phyloP scores from a whole-genome alignment of 257 asterid species.

The Penstemon newberryi region DNA sequence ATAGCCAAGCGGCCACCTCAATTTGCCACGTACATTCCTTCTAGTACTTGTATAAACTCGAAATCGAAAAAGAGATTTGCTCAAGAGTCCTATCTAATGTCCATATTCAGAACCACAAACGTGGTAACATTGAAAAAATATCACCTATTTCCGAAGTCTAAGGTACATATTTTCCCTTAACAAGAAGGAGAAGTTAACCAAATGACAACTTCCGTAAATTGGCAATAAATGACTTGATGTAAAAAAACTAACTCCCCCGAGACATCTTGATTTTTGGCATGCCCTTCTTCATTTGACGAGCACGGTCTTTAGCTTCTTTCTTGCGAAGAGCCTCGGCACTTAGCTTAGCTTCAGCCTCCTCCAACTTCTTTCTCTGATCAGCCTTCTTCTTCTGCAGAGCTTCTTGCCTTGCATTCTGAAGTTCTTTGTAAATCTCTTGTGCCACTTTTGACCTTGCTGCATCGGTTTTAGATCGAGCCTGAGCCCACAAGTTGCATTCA shows the following conservation, averaged over 20 bases:
- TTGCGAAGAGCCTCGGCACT: conserved; percentile 89
- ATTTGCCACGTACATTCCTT: too few relatives aligned
- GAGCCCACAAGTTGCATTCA: conserved; percentile 28
- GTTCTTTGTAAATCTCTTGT: conserved; percentile 80
- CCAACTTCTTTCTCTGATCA: conserved; percentile 79
- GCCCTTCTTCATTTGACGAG: conserved; percentile 86
- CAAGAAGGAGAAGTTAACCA: too few relatives aligned
- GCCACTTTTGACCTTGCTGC: conserved; percentile 75
- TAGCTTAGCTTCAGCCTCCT: conserved; percentile 89
- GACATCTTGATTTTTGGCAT: conserved; percentile 94
- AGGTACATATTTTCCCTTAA: too few relatives aligned
- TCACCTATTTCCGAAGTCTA: too few relatives aligned
- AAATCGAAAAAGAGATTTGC: too few relatives aligned
- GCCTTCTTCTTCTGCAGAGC: conserved; percentile 79
- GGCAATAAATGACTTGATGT: too few relatives aligned
- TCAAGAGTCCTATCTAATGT: too few relatives aligned
- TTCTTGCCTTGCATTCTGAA: conserved; percentile 83
- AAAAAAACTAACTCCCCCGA: conserved; percentile 45
- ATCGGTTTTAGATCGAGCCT: conserved; percentile 90
- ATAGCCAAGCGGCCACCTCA: too few relatives aligned
- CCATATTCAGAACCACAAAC: too few relatives aligned
- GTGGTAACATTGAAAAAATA: too few relatives aligned
- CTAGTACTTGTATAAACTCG: too few relatives aligned
- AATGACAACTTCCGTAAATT: too few relatives aligned
- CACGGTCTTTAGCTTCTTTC: conserved; percentile 87